phyloP scores from a whole-genome alignment of 768 basidiomycete genomes.

The Sistotremastrum suecicum region DNA sequence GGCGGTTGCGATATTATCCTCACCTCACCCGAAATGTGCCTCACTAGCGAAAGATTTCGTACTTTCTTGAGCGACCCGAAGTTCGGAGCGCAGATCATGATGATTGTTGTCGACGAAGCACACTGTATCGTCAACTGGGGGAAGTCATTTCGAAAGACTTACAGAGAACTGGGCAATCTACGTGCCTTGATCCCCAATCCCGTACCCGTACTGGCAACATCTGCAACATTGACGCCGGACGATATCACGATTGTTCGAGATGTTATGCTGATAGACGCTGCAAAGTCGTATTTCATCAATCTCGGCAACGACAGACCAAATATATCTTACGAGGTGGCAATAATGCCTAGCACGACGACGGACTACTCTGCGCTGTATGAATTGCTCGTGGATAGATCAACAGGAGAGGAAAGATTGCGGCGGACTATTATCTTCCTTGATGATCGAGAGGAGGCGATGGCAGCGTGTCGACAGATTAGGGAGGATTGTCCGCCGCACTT shows the following conservation, averaged over 20 bases:
- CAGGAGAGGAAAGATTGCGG: too few species aligned
- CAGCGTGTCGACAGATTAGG: too few species aligned
- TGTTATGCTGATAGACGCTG: constrained; percentile 14
- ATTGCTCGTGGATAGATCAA: too few species aligned
- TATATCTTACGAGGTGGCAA: constrained; percentile 14
- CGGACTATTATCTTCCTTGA: too few species aligned
- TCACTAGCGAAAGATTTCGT: constrained; percentile 18
- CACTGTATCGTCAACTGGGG: constrained; percentile 22
- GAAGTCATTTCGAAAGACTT: constrained; percentile 19
- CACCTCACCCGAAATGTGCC: constrained; percentile 27
- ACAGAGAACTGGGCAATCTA: constrained; percentile 15
- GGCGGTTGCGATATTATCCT: constrained; percentile 16
- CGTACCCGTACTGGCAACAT: constrained; percentile 18
- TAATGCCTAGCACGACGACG: constrained; percentile 11
- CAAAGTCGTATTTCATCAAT: constrained; percentile 18
- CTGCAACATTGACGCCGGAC: constrained; percentile 20
- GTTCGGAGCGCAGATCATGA: constrained; percentile 11
- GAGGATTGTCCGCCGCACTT: too few species aligned
- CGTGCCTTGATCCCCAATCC: constrained; percentile 16
- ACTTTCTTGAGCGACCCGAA: constrained; percentile 9
- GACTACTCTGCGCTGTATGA: constrained; percentile 17
- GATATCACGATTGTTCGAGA: constrained; percentile 19
- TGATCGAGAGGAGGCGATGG: too few species aligned
- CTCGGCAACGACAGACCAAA: constrained; percentile 24
- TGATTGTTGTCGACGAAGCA: constrained; percentile 24